Conservation (phyloP, 106 monocot genomes). For the Allium sativum region DNA sequence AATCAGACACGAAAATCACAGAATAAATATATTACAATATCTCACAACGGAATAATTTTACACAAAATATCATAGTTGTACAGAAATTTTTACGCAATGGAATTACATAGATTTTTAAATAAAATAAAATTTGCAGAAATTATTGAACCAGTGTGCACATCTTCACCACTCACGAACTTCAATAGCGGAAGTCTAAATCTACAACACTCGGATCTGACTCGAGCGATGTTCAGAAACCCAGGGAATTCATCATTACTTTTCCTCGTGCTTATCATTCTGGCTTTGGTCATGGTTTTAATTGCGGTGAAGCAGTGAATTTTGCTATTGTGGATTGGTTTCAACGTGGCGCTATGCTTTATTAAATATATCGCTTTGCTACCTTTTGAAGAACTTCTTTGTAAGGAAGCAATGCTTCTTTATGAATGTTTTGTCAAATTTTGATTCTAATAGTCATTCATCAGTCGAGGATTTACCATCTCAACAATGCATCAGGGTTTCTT, state of each 20-base stretch:
- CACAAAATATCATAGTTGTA: no score
- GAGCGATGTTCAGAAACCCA: constrained; percentile 89
- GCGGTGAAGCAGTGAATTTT: constrained; percentile 98
- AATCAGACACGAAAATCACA: no score
- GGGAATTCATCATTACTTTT: constrained; percentile 89
- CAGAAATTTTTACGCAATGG: no score
- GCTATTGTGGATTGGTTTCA: constrained; percentile 90
- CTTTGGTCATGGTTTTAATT: constrained; percentile 96
- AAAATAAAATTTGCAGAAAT: no score
- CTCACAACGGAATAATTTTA: no score
- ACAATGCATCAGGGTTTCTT: constrained; percentile 31
- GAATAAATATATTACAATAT: no score
- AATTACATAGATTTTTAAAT: no score
- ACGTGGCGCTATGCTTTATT: constrained; percentile 72
- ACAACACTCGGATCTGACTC: no score
- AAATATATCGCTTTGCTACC: constrained; percentile 59
- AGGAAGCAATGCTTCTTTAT: constrained; percentile 56
- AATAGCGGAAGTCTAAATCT: no score
- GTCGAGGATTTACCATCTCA: constrained; percentile 28
- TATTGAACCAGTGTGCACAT: no score
- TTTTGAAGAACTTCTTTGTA: constrained; percentile 86
- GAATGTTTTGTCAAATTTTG: constrained; percentile 6
- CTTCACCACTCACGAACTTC: no score
- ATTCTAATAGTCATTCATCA: constrained; percentile 4
- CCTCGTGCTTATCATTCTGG: constrained; percentile 96